Percentiles rank a stretch among this genome's conserved stretches.
Conservation (phyloP, 2,329 filamentous ascomycete species). For the Chalaropsis thielavioides region DNA sequence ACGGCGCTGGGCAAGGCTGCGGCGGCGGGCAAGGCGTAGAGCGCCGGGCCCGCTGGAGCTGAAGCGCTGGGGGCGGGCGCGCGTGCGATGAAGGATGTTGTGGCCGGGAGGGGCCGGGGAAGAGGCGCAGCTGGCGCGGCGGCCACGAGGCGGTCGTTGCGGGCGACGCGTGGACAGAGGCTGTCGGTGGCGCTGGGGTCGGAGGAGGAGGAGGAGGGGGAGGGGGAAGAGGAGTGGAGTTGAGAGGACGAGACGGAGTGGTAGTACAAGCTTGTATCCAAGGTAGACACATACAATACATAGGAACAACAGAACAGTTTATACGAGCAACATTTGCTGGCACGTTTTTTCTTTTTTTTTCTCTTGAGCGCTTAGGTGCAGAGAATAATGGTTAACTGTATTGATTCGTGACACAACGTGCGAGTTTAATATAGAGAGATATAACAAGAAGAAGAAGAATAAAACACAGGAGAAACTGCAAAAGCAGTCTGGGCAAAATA, state of each 20-base stretch:
- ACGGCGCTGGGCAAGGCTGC: slow-evolving; percentile 21
- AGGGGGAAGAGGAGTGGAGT: too few relatives aligned
- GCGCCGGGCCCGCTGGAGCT: neutral
- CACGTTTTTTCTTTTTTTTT: too few relatives aligned
- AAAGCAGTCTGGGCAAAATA: neutral
- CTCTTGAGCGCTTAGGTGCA: neutral
- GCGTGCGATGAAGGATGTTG: neutral
- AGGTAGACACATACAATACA: neutral
- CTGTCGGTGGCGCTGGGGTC: slow-evolving; percentile 1
- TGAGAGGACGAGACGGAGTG: neutral
- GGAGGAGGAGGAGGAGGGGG: neutral
- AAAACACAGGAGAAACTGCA: neutral
- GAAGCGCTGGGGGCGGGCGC: neutral
- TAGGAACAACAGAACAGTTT: slow-evolving; percentile 11
- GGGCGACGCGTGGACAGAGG: slow-evolving; percentile 10
- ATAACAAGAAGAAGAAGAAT: neutral
- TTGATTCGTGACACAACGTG: neutral
- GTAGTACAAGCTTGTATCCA: neutral
- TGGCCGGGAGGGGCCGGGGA: neutral
- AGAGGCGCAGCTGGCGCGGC: neutral
- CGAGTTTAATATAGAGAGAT: neutral
- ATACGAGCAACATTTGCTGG: neutral
- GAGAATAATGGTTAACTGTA: neutral
- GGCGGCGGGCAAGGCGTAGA: slow-evolving; percentile 13
- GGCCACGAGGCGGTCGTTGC: slow-evolving; percentile 4